Evolutionary conservation across 1,284 basidiomycete genomes (phyloP), one percentile per base, ranked within the genome.

Genomic region (Coniferiporia sulphurascens): DNA sequence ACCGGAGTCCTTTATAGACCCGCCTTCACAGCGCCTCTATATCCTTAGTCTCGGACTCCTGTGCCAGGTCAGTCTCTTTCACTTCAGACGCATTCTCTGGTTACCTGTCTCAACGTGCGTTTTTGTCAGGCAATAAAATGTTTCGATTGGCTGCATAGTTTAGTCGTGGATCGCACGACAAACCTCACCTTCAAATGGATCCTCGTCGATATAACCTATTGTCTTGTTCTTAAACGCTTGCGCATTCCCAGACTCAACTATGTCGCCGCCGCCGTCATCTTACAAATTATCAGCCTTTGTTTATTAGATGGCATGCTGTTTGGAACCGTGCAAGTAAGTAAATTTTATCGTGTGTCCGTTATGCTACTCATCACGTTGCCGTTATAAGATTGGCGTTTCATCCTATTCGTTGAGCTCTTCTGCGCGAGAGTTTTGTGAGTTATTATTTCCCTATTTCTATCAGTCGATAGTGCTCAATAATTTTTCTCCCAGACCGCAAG

Each of bases 221-320:
- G 87, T 66, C 66, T 78, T 1, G 64, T 79, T 22, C 81, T 93
- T 21, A 78, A 83, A 1, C 78, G 78, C 64, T 77, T 94, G 19
- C 84, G 87, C 61, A 90, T 94, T 76, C 91, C 92, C 10, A 78
- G 89, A 45, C 78, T 94, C 52, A 82, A 81, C 59, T 91, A 91
- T 66, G 79, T 78, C 62, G 85, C 77, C 67, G 77, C 85, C 13
- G 76, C 85, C 3, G 78, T 87, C 35, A 62, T 79, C 10, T 74
- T 87, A 34, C 83, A 88, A 66, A 78, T 91, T 41, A 62, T 80
- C 6, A 65, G 75, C 1, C 68, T 89, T 1, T 84, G 81, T 72
- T 74, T 85, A 44, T 63, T 89, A 43, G 82, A 93, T 69, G 86
- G 83, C 2, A 58, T 89, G 19, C 68, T 91, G 65, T 91, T 94